Percentiles rank a stretch among this genome's conserved stretches.
Evolutionary conservation across 495 filamentous ascomycete genomes (phyloP).

Genomic region (Neurospora sp.): DNA sequence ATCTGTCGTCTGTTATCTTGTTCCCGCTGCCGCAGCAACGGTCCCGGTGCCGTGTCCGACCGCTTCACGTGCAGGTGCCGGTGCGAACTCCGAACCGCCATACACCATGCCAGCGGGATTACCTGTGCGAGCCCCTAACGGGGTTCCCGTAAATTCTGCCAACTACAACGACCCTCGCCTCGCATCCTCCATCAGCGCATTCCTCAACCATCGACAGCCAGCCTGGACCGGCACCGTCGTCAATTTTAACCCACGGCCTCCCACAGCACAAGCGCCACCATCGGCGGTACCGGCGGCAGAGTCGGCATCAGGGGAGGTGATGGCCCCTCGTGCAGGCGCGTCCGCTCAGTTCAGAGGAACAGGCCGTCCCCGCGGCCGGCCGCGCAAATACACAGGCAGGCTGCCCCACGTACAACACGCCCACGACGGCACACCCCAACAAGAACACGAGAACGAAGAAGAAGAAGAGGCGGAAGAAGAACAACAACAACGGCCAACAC

Average conservation of each 20-base stretch:
- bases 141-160: neutral
- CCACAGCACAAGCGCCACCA: neutral
- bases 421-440: neutral
- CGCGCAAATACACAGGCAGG: neutral
- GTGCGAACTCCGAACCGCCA: neutral
- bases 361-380: neutral
- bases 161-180: neutral
- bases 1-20: neutral
- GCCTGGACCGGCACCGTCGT: constrained; percentile 1
- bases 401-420: neutral
- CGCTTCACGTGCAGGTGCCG: neutral
- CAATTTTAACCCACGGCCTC: neutral
- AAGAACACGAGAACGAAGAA: neutral
- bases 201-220: constrained; percentile 4
- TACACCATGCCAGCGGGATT: neutral
- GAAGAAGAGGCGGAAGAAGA: neutral
- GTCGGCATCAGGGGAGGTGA: neutral
- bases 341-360: neutral
- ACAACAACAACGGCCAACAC: constrained; percentile 1
- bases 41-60: neutral
- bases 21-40: neutral
- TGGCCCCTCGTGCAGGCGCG: neutral
- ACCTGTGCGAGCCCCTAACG: neutral
- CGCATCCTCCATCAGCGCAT: constrained; percentile 6
- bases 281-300: neutral